Conservation (phyloP, 768 basidiomycete genomes). For the Mycena leptocephala region DNA sequence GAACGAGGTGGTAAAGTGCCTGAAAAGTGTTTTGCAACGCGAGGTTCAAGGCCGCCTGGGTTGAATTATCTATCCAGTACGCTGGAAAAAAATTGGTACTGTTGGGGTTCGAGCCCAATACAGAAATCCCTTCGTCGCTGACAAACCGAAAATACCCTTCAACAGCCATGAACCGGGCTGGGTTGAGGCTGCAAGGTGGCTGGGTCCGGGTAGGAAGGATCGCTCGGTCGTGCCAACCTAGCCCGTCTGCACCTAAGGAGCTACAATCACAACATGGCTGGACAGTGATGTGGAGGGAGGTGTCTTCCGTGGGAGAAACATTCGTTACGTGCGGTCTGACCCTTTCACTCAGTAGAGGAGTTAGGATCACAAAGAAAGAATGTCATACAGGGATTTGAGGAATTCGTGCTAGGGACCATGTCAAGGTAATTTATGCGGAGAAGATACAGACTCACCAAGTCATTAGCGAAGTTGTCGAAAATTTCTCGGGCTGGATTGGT, state of each 20-base stretch:
- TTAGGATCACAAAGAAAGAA: background rate
- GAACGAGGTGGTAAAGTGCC: constrained; percentile 1
- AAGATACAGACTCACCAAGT: background rate
- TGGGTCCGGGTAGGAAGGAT: background rate
- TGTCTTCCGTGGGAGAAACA: no score
- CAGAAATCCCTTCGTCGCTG: no score
- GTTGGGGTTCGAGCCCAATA: background rate
- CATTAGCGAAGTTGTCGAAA: background rate
- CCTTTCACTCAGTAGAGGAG: background rate
- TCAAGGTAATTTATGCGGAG: no score
- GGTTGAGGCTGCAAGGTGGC: background rate
- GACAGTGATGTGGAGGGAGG: background rate
- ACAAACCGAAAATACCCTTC: background rate
- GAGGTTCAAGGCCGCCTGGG: background rate
- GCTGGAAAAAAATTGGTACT: background rate
- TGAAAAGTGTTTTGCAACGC: background rate
- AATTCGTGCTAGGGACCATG: background rate
- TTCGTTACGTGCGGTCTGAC: no score
- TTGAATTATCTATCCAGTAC: background rate
- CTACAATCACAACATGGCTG: background rate
- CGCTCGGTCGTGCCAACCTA: background rate
- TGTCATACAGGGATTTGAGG: background rate
- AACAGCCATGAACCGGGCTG: background rate
- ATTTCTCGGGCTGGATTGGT: background rate
- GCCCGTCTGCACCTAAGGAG: background rate